Base-by-base conservation (phyloP, 1,139 yeast species). In the Diutina pseudorugosa region DNA sequence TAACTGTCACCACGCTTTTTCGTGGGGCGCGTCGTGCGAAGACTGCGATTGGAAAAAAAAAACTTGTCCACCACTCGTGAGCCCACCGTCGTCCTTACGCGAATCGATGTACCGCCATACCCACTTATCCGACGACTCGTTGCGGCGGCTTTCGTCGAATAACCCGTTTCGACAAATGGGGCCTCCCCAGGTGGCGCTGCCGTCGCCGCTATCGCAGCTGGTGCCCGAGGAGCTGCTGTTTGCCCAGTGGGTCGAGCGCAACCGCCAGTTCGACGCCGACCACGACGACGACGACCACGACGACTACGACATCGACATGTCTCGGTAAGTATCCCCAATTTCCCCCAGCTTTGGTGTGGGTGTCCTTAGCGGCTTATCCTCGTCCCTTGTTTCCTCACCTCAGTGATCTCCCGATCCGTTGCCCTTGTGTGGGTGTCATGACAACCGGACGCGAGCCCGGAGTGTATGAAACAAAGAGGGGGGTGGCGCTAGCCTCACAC, bases 101-200 rank as follows among this genome's bases (percentile, higher is more conserved):
- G 36, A 14, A 30, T 19, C 8, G 30, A 49, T 49, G 51, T 40
- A 49, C 20, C 44, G 43, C 16, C 30, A 23, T 8, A 33, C 44
- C 5, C 25, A 49, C 41, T 18, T 40, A 7, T 49, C 51, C 33
- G 36, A 41, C 27, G 51, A 49, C 36, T 21, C 36, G 33, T 20
- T 49, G 23, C 51, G 47, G 36, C 51, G 83, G 53, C 71, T 77
- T 56, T 79, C 84, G 14, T 71, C 80, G 30, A 79, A 79, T 60
- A 81, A 81, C 58, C 86, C 86, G 19, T 81, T 81, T 63, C 72
- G 86, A 57, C 64, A 59, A 41, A 45, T 61, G 58, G 59, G 58
- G 3, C 58, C 58, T 52, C 42, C 41, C 12, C 40, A 21, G 8
- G 16, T 36, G 18, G 16, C 30, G 23, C 19, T 19, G n/a, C 43